Conservation (phyloP, 108 stramenopile genomes). For the Cyclotella atomus region DNA sequence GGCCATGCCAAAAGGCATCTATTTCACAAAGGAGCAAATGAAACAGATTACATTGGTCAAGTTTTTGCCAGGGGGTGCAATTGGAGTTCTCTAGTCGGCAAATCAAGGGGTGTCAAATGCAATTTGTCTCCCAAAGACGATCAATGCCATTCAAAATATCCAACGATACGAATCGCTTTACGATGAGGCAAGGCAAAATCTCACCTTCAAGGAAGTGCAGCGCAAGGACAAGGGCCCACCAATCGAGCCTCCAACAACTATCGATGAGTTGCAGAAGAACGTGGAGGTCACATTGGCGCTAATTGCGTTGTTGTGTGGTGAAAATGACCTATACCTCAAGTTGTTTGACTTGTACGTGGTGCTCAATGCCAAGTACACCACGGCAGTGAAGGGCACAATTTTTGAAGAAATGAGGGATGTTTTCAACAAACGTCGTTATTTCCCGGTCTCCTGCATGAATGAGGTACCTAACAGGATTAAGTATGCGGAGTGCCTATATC, state of each 20-base stretch:
- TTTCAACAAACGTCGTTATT: no score
- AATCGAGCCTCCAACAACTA: background rate
- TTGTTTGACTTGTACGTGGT: background rate
- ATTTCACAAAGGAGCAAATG: background rate
- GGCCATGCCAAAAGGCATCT: background rate
- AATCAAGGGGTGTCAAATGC: background rate
- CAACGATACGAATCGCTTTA: background rate
- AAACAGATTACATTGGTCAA: background rate
- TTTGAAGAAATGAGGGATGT: no score
- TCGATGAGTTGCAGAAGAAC: background rate
- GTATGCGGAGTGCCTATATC: no score
- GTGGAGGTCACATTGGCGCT: background rate
- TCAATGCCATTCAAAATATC: background rate
- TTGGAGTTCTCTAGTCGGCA: background rate
- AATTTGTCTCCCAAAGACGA: background rate
- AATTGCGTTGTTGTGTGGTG: background rate
- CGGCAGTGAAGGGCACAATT: no score
- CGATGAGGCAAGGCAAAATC: background rate
- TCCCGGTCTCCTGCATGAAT: no score
- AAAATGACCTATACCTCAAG: background rate
- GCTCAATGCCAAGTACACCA: background rate
- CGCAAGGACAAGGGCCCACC: background rate
- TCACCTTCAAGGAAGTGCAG: background rate
- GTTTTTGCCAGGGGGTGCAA: background rate
- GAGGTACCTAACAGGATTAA: no score